Percentiles rank a stretch among this genome's conserved stretches.
phyloP scores from a whole-genome alignment of 495 filamentous ascomycete genomes.

The Mytilinidion resinicola region DNA sequence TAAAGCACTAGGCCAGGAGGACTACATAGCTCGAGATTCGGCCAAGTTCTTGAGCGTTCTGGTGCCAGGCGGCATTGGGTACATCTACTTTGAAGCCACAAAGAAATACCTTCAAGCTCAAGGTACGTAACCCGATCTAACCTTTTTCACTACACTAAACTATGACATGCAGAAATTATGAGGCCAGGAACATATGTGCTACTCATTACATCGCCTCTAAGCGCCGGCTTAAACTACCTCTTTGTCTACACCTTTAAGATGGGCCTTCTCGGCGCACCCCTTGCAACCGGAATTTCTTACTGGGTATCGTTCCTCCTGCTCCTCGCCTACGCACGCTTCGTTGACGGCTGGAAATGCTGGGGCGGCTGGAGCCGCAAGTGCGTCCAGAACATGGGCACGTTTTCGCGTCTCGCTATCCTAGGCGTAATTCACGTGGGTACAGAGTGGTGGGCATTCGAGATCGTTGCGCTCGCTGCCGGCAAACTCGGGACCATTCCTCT shows the following conservation, averaged over 20 bases:
- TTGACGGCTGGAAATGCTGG: constrained; percentile 73
- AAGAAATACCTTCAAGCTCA: constrained; percentile 93
- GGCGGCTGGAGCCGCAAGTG: constrained; percentile 68
- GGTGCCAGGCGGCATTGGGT: constrained; percentile 80
- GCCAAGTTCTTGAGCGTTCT: constrained; percentile 70
- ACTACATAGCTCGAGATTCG: constrained; percentile 67
- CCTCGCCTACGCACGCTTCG: constrained; percentile 65
- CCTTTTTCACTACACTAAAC: background rate
- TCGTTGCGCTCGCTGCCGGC: constrained; percentile 85
- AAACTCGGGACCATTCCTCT: constrained; percentile 75
- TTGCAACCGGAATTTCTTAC: constrained; percentile 81
- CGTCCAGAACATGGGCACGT: constrained; percentile 60
- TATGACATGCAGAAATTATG: constrained; percentile 59
- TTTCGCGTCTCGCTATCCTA: constrained; percentile 67
- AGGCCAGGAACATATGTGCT: constrained; percentile 82
- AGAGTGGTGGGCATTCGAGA: constrained; percentile 96
- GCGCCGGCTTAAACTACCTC: constrained; percentile 69
- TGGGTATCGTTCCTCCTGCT: constrained; percentile 79
- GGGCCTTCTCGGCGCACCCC: constrained; percentile 70
- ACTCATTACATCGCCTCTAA: constrained; percentile 74
- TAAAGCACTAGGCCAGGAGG: constrained; percentile 68
- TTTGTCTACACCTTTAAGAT: constrained; percentile 67
- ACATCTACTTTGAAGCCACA: constrained; percentile 85
- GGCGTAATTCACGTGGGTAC: constrained; percentile 87
- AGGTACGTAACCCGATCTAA: constrained; percentile 42